phyloP scores from a whole-genome alignment of 345 rosid species.

The Citrus sp. region DNA sequence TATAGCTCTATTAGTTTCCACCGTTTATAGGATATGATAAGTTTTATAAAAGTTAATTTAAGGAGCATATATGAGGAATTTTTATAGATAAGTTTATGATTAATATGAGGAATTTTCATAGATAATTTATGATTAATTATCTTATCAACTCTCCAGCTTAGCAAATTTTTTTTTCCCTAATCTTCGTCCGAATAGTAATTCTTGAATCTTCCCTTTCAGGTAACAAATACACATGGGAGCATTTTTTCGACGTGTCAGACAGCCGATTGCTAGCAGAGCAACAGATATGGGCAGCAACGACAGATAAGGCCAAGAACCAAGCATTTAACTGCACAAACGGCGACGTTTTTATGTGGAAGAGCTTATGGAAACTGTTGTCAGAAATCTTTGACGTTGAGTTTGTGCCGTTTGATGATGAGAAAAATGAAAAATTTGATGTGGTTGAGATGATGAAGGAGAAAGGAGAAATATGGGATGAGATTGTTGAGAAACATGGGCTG shows the following conservation, averaged over 20 bases:
- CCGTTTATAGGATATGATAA: too few relatives aligned
- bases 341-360: constrained; percentile 23
- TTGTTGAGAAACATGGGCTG: constrained; percentile 21
- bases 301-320: constrained; percentile 9
- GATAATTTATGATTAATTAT: too few relatives aligned
- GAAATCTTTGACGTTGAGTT: constrained; percentile 16
- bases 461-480: constrained; percentile 23
- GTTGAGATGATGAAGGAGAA: constrained; percentile 12
- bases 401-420: constrained; percentile 16
- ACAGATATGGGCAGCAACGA: constrained; percentile 25
- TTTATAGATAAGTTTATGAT: too few relatives aligned
- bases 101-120: too few relatives aligned
- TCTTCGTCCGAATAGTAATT: too few relatives aligned
- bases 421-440: constrained; percentile 15
- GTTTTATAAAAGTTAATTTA: too few relatives aligned
- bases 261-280: constrained; percentile 21
- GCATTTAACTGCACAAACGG: constrained; percentile 32
- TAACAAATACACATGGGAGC: constrained; percentile 26
- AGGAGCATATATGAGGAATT: too few relatives aligned
- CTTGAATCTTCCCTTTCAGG: background rate
- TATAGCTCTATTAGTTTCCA: too few relatives aligned
- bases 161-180: too few relatives aligned
- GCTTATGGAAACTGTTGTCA: constrained; percentile 22
- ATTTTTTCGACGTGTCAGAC: constrained; percentile 26
- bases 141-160: too few relatives aligned